Base-by-base conservation (phyloP, 208 protist genomes). In the Trypanosoma boissoni region DNA sequence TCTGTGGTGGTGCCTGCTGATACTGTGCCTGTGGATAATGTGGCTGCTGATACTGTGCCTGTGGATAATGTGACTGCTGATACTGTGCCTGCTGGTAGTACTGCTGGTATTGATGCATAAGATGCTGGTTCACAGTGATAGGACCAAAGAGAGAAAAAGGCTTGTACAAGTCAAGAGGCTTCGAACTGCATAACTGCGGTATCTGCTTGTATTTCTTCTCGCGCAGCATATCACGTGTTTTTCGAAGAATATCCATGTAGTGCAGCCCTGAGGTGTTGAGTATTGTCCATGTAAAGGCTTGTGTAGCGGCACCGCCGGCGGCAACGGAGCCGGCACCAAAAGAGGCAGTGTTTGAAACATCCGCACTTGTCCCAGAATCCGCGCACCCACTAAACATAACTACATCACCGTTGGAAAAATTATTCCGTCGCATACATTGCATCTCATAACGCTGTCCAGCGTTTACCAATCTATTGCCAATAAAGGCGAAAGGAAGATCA, bases 371-470 rank as follows among this genome's bases (percentile, higher is more conserved):
- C 23, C 87, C 87, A 9, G 61, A 57, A 62, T 96, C 91, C 1
- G 64, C 77, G 67, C 91, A 96, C 6, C 91, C 91, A 61, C 85
- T 93, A 48, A 96, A 86, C 81, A 96, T 87, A 18, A 95, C 62
- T 6, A 96, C 87, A 59, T 96, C 91, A 18, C 77, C 85, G 37
- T 76, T 66, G 9, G 78, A 81, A 34, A 86, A 91, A 67, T 95
- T 92, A 57, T 81, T 59, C 26, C 64, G 48, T 3, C 88, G 88
- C 28, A 89, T 72, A 59, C 67, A 64, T 59, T 69, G 64, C 84
- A 91, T 92, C 23, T 78, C 55, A 31, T 80, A 67, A 14, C 55
- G n/a, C n/a, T n/a, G 44, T 24, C 52, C 64, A 16, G 45, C 39
- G 5, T 70, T 31, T 32, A 52, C 16, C n/a, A 59, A 28, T 29